These are phyloP conservation scores for Linum trigynum DNA, from an alignment of 345 rosid genomes.

Conservation along the genomic window DNA sequence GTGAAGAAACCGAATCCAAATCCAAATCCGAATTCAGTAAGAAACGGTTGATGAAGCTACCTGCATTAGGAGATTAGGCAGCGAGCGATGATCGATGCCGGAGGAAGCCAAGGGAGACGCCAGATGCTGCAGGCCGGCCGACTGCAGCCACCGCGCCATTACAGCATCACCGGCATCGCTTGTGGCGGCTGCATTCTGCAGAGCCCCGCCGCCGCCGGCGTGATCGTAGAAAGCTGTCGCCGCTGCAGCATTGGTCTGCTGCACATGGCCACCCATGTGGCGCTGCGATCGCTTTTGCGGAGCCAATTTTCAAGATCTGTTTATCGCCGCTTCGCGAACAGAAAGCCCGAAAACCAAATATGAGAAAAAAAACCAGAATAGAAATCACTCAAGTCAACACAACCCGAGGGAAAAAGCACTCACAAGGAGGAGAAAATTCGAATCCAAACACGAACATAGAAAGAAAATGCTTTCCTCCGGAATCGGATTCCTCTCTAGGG, in stretches of 20 bases:
- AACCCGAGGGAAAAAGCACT: conserved; percentile 20
- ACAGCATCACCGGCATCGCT: conserved; percentile 88
- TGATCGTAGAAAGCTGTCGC: conserved; percentile 73
- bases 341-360: conserved; percentile 8
- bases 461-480: conserved; percentile 8
- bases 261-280: conserved; percentile 99
- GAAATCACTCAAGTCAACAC: not conserved
- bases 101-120: conserved; percentile 90
- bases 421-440: conserved; percentile 43
- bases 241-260: conserved; percentile 85
- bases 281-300: conserved; percentile 99
- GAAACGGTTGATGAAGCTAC: conserved; percentile 20
- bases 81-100: conserved; percentile 68
- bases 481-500: conserved; percentile 9
- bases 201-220: conserved; percentile 33
- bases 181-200: conserved; percentile 54
- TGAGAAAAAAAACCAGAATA: conserved; percentile 2
- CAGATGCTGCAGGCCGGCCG: conserved; percentile 99
- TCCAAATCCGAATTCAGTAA: not conserved
- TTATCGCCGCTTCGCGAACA: conserved; percentile 36
- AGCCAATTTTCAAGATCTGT: conserved; percentile 92
- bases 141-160: conserved; percentile 99
- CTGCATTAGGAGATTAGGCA: conserved; percentile 90
- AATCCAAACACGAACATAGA: conserved; percentile 47
- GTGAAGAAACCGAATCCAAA: not conserved